Evolutionary conservation across 345 rosid species (phyloP).

Genomic region (Cardamine resedifolia): DNA sequence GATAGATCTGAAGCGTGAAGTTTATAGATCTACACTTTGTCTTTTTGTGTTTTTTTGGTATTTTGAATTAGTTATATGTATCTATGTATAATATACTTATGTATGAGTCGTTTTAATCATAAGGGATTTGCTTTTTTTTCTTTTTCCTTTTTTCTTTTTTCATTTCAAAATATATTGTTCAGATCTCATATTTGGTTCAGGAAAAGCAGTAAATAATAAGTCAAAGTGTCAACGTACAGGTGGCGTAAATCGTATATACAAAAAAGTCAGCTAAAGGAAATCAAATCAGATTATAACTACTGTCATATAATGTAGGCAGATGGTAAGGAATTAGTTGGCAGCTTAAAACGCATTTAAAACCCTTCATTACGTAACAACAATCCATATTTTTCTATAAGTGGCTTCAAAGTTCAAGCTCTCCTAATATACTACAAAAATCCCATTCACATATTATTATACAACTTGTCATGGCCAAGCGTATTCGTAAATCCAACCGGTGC

Average conservation of each 20-base stretch:
- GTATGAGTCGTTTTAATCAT: not conserved
- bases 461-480: constrained; percentile 15
- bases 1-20: not conserved
- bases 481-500: constrained; percentile 18
- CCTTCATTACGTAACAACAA: not conserved
- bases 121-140: not conserved
- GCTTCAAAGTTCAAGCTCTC: not conserved
- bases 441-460: not conserved
- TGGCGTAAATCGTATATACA: not conserved
- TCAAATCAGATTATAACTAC: not conserved
- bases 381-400: not conserved
- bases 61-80: not conserved
- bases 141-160: not conserved
- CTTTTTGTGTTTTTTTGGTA: not conserved
- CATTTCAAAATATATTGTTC: not conserved
- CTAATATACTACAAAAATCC: not conserved
- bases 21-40: constrained; percentile 8
- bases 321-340: constrained; percentile 31
- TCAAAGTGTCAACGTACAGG: constrained; percentile 20
- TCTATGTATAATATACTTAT: constrained; percentile 5
- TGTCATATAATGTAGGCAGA: constrained; percentile 2
- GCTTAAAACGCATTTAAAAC: constrained; percentile 20
- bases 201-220: not conserved
- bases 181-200: constrained; percentile 4
- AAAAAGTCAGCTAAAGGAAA: constrained; percentile 10